Base-by-base conservation (phyloP, 192 early-diverging fungal genomes). In the Phlyctochytrium planicorne region DNA sequence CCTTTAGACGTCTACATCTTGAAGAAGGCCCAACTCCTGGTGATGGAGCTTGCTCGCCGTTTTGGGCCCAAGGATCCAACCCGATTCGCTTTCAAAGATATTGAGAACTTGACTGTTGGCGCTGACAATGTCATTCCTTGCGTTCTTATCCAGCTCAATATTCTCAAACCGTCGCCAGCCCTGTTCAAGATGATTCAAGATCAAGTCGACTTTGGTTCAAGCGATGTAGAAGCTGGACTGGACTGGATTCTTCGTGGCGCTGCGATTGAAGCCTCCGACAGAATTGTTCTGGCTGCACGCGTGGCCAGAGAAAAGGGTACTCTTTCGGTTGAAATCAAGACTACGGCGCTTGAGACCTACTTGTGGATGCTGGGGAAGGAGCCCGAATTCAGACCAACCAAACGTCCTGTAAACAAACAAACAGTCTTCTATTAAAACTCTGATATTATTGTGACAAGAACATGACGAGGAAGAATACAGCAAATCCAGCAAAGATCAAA, bases 1-100 rank as follows among this genome's bases (percentile, higher is more conserved):
- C 25, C 30, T 50, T 50, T 27, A 69, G 63, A 52, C 0, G 78
- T 90, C 0, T 94, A 91, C 72, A 56, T 93, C 12, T 90, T 91
- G 74, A 91, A 91, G 60, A 89, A 90, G 74, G 89, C 92, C 0
- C 87, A 93, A 66, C 76, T 91, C 14, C 73, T 93, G 20, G 86
- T 83, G 2, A 83, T 81, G 36, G 86, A 87, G 31, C 69, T 92
- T 2, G 82, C 79, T 60, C 72, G 82, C 57, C 78, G 81, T 2
- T 91, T 93, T 71, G 73, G 76, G 2, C 71, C 75, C 6, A 70
- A 75, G 2, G 75, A 87, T 30, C 75, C 75, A 0, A 50, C 56
- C 0, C 78, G 72, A 33, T 93, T 93, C 73, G 75, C 78, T 37
- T 93, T 93, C 64, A 68, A 62, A 2, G 91, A 92, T 62, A 79